Evolutionary conservation across 208 protist species (phyloP), one percentile per base, ranked within the genome.

Genomic region (Leptomonas seymouri): DNA sequence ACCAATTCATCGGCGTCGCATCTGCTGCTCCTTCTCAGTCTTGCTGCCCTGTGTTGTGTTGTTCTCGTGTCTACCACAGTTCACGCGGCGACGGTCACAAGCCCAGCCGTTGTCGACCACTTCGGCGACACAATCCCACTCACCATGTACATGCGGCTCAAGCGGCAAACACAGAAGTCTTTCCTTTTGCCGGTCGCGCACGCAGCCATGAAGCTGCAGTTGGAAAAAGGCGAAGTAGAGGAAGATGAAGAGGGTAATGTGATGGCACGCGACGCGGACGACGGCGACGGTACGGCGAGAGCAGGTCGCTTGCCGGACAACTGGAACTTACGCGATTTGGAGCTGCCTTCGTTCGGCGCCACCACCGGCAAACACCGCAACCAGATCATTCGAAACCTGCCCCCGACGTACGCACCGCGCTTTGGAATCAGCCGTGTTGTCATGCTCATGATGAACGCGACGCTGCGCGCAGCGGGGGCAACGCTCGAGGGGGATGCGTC

Each of bases 61-160:
- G 23, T 60, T 28, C 30, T 68, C 21, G 55, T 44, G 39, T 30
- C 74, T 23, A 18, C 57, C 31, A 20, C 18, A 8, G 27, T 7
- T 1, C 36, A 45, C 2, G 50, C 64, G 14, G 20, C 58, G 14
- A 27, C 67, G n/a, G 55, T 45, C 30, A 42, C 42, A 39, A 51
- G 34, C 39, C 41, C 49, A 9, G 27, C 64, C 15, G 25, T 71
- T 16, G 41, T 56, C 2, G n/a, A 46, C 15, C 71, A 77, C 58
- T 25, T 77, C 46, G 89, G 89, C 11, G 85, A 91, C 45, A 39
- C 70, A 7, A 58, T 94, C 27, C 86, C 89, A 3, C 39, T 94
- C 31, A 89, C 72, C 21, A n/a, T 92, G 23, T 87, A 94, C 68
- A 53, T 90, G 25, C 82, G 89, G 9, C 23, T 82, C 21, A 59